Base-by-base conservation (phyloP, 164 flowering plant species). In the Warburgia ugandensis region DNA sequence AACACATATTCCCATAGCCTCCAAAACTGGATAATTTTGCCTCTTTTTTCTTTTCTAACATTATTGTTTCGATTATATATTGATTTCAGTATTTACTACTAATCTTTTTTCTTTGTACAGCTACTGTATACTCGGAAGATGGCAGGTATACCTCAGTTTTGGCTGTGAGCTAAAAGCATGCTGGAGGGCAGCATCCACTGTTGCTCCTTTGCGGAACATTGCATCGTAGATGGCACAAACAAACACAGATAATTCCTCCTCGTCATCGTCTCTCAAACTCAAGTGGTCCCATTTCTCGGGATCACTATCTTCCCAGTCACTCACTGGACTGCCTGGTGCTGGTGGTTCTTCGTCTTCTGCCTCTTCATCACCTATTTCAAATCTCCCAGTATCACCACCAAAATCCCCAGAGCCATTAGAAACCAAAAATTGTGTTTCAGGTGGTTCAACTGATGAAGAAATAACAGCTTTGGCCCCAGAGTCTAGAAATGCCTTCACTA, bases 291-390 rank as follows among this genome's bases (percentile, higher is more conserved):
- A 67, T 63, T 66, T 81, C 66, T 92, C 99, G 3, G 62, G 60
- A 21, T 92, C 99, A 36, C 90, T 94, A 44, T 94, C 99, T 67
- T 94, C 99, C 99, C 99, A 94, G 54, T 89, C 97, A 64, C 99
- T 94, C 14, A 51, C 43, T 36, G 95, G 92, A 62, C 92, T 84
- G 2, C 47, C 35, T 19, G 81, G 83, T 45, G 75, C 86, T 21
- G 36, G n/a, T n/a, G n/a, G 40, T 19, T 76, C 91, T 48, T 84
- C 99, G 16, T 83, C 92, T 11, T 85, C 96, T 36, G 60, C 85
- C 33, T 79, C 98, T 32, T 86, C 98, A 40, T 76, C 92, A 21
- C 97, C 99, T 41, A 94, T 83, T 76, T 83, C 99, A 69, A 88
- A 88, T 67, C 69, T 78, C 44, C 92, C 99, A 43, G 80, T 84